A percentile compares a stretch with the other conserved stretches of the same genome.
These are phyloP conservation scores for Cochlearia excelsa DNA, from an alignment of 345 rosid species.

Conservation along the genomic window DNA sequence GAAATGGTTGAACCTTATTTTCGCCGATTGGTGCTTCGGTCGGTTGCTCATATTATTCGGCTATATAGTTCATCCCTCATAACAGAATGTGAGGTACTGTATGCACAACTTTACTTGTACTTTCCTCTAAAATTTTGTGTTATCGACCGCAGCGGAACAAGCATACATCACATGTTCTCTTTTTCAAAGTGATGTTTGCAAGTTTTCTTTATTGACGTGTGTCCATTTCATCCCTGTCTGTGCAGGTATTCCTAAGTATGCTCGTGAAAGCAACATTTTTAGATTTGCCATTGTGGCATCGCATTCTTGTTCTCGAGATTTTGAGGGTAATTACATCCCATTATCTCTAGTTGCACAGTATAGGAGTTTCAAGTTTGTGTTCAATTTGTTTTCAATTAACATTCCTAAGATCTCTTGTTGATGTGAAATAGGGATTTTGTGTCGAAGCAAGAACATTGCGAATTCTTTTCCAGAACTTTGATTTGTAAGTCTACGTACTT, in stretches of 20 bases:
- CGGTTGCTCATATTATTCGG: slow-evolving; percentile 92
- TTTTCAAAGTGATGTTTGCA: slow-evolving; percentile 16
- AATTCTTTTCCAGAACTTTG: slow-evolving; percentile 90
- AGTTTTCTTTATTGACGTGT: slow-evolving; percentile 15
- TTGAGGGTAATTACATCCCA: slow-evolving; percentile 63
- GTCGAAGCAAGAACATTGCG: slow-evolving; percentile 85
- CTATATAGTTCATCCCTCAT: slow-evolving; percentile 86
- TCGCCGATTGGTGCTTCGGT: slow-evolving; percentile 93
- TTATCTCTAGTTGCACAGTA: slow-evolving; percentile 1
- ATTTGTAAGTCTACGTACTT: slow-evolving; percentile 60
- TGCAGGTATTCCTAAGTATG: slow-evolving; percentile 98
- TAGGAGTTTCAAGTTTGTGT: slow-evolving; percentile 5
- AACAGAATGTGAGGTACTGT: slow-evolving; percentile 87
- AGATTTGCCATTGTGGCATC: slow-evolving; percentile 97
- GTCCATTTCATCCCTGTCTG: slow-evolving; percentile 18
- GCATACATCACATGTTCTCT: not conserved
- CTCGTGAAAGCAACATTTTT: slow-evolving; percentile 82
- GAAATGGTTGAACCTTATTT: slow-evolving; percentile 94
- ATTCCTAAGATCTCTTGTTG: slow-evolving; percentile 21
- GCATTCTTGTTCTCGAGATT: slow-evolving; percentile 98
- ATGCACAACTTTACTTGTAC: slow-evolving; percentile 19
- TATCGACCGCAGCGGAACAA: slow-evolving; percentile 13
- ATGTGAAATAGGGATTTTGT: slow-evolving; percentile 80
- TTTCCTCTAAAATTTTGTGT: slow-evolving; percentile 5
- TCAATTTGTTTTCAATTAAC: slow-evolving; percentile 12